Conservation (phyloP, 192 early-diverging fungal species). For the Rhizophagus clarus region DNA sequence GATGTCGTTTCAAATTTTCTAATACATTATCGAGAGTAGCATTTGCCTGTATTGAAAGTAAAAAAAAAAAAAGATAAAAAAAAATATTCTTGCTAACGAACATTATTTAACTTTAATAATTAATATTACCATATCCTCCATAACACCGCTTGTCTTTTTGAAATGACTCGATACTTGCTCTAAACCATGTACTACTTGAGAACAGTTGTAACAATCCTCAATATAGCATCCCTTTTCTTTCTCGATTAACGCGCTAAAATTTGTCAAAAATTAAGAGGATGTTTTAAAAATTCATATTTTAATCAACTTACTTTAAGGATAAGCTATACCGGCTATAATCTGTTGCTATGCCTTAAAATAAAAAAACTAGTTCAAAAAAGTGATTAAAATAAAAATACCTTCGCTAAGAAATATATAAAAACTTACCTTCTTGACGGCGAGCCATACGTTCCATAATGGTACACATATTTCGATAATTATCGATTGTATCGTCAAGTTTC, state of each 20-base stretch:
- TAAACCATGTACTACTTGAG: conserved; percentile 47
- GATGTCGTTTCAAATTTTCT: conserved; percentile 64
- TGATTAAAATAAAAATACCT: not conserved
- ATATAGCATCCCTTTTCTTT: conserved; percentile 56
- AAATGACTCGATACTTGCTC: conserved; percentile 39
- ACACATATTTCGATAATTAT: conserved; percentile 63
- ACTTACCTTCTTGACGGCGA: conserved; percentile 60
- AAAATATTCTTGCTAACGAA: conserved; percentile 11
- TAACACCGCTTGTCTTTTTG: conserved; percentile 30
- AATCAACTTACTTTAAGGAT: conserved; percentile 53
- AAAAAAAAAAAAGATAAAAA: not conserved
- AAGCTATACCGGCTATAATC: conserved; percentile 62
- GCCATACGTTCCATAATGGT: conserved; percentile 62
- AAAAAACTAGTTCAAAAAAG: not conserved
- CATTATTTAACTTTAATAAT: conserved; percentile 34
- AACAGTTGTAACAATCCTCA: conserved; percentile 59
- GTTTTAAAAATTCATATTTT: not conserved
- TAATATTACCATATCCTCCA: conserved; percentile 43
- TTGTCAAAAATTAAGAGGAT: not conserved
- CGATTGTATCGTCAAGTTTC: conserved; percentile 52
- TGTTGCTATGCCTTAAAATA: conserved; percentile 44
- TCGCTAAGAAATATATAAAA: too few relatives aligned
- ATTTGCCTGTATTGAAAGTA: conserved; percentile 37
- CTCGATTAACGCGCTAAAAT: conserved; percentile 55
- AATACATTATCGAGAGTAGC: conserved; percentile 53